Conservation (phyloP, 192 early-diverging fungal species). For the Haplosporangium gracile region DNA sequence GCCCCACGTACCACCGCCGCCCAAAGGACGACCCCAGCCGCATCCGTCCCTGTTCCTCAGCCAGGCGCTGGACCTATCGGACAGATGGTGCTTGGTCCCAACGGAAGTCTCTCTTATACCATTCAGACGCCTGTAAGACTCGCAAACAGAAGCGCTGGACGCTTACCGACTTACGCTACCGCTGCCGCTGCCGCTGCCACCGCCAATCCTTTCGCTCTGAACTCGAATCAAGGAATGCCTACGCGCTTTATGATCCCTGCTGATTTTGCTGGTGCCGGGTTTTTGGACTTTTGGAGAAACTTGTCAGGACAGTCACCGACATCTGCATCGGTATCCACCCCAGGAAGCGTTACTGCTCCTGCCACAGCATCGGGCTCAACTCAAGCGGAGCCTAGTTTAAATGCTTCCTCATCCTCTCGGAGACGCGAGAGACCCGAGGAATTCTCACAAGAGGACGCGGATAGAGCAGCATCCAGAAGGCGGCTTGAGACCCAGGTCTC, state of each 20-base stretch:
- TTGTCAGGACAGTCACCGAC: constrained; percentile 15
- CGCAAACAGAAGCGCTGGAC: background rate
- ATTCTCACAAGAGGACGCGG: constrained; percentile 9
- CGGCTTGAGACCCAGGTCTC: constrained; percentile 12
- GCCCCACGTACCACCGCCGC: background rate
- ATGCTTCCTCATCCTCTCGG: background rate
- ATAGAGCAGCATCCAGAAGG: constrained; percentile 23
- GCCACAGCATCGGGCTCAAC: constrained; percentile 1
- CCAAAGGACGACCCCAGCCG: background rate
- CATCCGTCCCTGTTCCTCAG: constrained; percentile 8
- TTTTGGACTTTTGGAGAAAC: constrained; percentile 31
- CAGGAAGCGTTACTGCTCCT: background rate
- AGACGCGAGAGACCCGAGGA: constrained; percentile 43
- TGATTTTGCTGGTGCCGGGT: constrained; percentile 19
- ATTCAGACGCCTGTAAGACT: constrained; percentile 1
- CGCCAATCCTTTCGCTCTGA: constrained; percentile 14
- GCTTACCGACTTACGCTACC: constrained; percentile 7
- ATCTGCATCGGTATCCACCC: background rate
- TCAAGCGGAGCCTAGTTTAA: background rate
- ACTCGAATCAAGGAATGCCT: background rate
- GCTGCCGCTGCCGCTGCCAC: constrained; percentile 19
- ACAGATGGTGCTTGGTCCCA: constrained; percentile 34
- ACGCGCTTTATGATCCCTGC: constrained; percentile 28
- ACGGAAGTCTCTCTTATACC: constrained; percentile 32
- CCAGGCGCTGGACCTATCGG: constrained; percentile 15